Base-by-base conservation (phyloP, 352 stramenopile species). In the Globisporangium orthogonon region DNA sequence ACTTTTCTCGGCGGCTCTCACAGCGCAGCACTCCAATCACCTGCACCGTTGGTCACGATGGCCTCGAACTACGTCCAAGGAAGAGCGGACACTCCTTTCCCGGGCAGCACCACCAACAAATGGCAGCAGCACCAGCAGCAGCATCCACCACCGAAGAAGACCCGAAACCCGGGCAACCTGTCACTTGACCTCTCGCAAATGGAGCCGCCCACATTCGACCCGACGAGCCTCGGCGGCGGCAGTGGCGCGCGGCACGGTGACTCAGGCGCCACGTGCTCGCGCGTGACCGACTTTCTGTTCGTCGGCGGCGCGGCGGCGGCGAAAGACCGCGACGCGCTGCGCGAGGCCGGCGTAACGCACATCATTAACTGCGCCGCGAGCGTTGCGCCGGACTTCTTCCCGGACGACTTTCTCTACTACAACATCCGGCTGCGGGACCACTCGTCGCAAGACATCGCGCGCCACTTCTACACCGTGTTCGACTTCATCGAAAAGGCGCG, bases 341-440 rank as follows among this genome's bases (percentile, higher is more conserved):
- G 66, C 17, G 62, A 78, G 51, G 61, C 79, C 13, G 86, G 87
- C 40, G 92, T 97, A 59, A 97, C 88, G 4, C 88, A 97, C 65
- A 70, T 97, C 40, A 86, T 97, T 63, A 97, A 97, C 55, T 96
- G 86, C 55, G 86, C 87, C 0, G 88, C 82, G 14, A 86, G 67
- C 41, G 78, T 92, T 10, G 77, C 83, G 33, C 83, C 86, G 28
- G 76, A 80, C 43, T 83, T 78, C 31, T 95, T 87, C 45, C 84
- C 87, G 0, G 60, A 87, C 17, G 74, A 88, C 0, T 96, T 97
- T 44, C 65, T 67, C 50, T 97, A 97, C 58, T 87, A 89, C 50
- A 91, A 89, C 62, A 70, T 96, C 44, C 71, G 74, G n/a, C 72
- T 97, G n/a, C 85, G 83, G 2, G 88, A 97, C 61, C 86, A 97